Conservation (phyloP, 495 filamentous ascomycete species). For the Ramalina peruviana region DNA sequence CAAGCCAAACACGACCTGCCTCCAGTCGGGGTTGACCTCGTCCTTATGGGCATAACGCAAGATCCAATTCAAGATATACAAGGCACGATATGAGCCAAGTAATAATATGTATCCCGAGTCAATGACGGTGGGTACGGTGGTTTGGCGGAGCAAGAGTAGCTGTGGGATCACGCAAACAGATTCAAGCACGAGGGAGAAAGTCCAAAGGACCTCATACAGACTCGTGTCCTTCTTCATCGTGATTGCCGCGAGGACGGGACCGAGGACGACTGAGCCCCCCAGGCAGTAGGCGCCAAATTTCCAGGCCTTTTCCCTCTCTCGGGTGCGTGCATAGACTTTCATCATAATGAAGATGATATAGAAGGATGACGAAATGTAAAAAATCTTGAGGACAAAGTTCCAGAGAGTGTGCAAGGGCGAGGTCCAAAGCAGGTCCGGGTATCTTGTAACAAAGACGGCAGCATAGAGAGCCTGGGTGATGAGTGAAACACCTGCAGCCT, state of each 20-base stretch:
- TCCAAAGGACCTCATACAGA: conserved; percentile 55
- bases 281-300: conserved; percentile 58
- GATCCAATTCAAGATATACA: conserved; percentile 94
- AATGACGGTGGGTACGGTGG: conserved; percentile 88
- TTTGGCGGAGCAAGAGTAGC: conserved; percentile 81
- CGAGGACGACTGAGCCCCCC: conserved; percentile 40
- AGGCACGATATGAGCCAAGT: conserved; percentile 74
- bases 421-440: conserved; percentile 61
- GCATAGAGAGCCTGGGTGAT: conserved; percentile 85
- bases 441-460: conserved; percentile 72
- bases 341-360: conserved; percentile 85
- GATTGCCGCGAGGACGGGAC: conserved; percentile 53
- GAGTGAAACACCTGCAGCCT: conserved; percentile 65
- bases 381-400: conserved; percentile 66
- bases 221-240: conserved; percentile 30
- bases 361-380: conserved; percentile 72
- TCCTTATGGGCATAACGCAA: conserved; percentile 41
- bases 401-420: conserved; percentile 27
- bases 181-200: conserved; percentile 82
- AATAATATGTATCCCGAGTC: conserved; percentile 86
- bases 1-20: conserved; percentile 70
- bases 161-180: conserved; percentile 84
- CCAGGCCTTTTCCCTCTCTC: conserved; percentile 87
- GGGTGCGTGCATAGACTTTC: conserved; percentile 68
- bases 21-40: conserved; percentile 49